phyloP scores from a whole-genome alignment of 2,329 filamentous ascomycete species.

The Fusarium armeniacum region DNA sequence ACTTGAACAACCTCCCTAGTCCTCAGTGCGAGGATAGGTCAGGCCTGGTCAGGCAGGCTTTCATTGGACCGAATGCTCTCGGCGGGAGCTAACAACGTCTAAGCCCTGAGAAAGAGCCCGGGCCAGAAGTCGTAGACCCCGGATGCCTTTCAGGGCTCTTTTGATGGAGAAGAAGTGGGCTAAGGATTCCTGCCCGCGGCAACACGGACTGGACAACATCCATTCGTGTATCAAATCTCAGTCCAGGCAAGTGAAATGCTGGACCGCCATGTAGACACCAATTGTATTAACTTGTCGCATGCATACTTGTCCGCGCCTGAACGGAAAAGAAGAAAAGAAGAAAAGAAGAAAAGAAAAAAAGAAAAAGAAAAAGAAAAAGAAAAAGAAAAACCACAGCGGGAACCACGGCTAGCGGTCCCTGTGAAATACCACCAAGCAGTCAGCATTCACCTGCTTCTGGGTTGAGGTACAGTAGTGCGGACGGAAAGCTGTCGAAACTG shows the following conservation, averaged over 20 bases:
- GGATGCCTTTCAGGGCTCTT: constrained; percentile 14
- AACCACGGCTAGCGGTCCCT: constrained; percentile 7
- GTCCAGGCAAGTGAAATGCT: constrained; percentile 18
- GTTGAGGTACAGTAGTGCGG: constrained; percentile 37
- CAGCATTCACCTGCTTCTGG: constrained; percentile 28
- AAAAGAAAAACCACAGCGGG: constrained; percentile 13
- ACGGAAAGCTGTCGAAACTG: constrained; percentile 13
- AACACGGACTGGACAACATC: constrained; percentile 4
- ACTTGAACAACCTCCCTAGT: constrained; percentile 1
- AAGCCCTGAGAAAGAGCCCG: constrained; percentile 8
- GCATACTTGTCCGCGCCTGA: not conserved
- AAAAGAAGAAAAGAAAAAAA: not conserved
- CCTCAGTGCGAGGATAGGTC: not conserved
- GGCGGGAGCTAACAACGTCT: constrained; percentile 26
- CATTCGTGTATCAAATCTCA: constrained; percentile 40
- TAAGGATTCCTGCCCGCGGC: constrained; percentile 35
- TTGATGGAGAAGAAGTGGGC: constrained; percentile 18
- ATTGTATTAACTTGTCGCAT: constrained; percentile 25
- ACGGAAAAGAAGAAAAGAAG: not conserved
- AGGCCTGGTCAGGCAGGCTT: not conserved
- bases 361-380: not conserved
- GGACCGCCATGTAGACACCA: constrained; percentile 14
- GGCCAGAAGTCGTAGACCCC: constrained; percentile 27
- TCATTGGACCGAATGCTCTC: not conserved
- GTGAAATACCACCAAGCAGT: constrained; percentile 1